phyloP scores from a whole-genome alignment of 2,329 filamentous ascomycete species.

The Xylaria hypoxylon region DNA sequence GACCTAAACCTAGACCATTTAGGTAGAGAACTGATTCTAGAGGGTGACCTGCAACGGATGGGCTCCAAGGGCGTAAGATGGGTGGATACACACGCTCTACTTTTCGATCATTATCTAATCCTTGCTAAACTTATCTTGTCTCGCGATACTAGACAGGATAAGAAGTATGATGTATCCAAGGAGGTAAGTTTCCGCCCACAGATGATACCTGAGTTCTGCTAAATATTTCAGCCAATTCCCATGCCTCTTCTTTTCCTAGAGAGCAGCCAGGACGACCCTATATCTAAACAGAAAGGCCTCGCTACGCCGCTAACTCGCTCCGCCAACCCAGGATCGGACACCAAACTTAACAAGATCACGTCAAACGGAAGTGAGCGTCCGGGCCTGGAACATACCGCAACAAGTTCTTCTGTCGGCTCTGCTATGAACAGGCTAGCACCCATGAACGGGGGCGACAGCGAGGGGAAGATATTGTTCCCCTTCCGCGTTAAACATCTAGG shows the following conservation, averaged over 20 bases:
- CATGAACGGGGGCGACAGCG: constrained; percentile 70
- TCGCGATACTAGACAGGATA: constrained; percentile 77
- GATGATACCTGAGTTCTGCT: constrained; percentile 13
- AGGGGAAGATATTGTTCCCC: constrained; percentile 88
- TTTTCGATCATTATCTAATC: constrained; percentile 97
- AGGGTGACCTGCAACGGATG: constrained; percentile 89
- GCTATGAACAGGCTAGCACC: constrained; percentile 57
- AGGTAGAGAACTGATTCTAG: constrained; percentile 88
- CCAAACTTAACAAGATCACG: constrained; percentile 67
- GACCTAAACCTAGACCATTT: constrained; percentile 93
- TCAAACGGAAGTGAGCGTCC: constrained; percentile 66
- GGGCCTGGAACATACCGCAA: constrained; percentile 74
- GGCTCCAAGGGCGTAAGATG: constrained; percentile 90
- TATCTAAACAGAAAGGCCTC: constrained; percentile 84
- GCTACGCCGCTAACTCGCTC: constrained; percentile 70
- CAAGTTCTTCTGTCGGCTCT: constrained; percentile 73
- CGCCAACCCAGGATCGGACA: constrained; percentile 70
- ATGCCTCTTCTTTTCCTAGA: constrained; percentile 96
- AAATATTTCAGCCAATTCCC: constrained; percentile 76
- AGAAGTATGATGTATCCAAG: constrained; percentile 94
- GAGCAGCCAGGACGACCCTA: constrained; percentile 89
- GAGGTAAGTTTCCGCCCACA: constrained; percentile 66
- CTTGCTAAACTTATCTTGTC: constrained; percentile 82
- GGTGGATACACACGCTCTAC: constrained; percentile 91
- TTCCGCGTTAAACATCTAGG: constrained; percentile 97